Evolutionary conservation across 768 basidiomycete species (phyloP), one percentile per base, ranked within the genome.

Genomic region (Nidularia pulvinata): DNA sequence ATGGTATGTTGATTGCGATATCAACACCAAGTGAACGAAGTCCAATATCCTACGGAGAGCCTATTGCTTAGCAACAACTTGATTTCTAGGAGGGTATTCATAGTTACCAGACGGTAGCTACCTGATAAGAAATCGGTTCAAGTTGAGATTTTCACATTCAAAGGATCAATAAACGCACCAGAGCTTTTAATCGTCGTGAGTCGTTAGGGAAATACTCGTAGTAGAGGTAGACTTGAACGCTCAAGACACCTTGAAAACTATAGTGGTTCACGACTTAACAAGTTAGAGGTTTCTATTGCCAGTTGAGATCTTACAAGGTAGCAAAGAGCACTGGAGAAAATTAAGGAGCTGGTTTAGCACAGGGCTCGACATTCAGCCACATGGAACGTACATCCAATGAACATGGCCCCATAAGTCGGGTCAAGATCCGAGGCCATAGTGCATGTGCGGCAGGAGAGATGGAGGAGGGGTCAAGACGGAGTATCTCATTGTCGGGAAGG

Each of bases 241-340:
- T 59, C 7, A 62, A 54, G 25, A 59, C 46, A 13, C 61, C 63
- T 39, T 62, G 61, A 46, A 65, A 57, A 35, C 63, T 62, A 36
- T 2, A 7, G 33, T 30, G 25, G 25, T 30, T 30, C 25, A 30
- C 25, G 25, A 30, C 25, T 30, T 30, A 30, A 30, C 25, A 30
- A 30, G 25, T 30, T 30, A 30, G 25, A 30, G 25, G 25, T 30
- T 30, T 30, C 25, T 30, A 30, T 30, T 30, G 25, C 25, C 3
- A 30, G 25, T 30, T 30, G 25, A 30, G 25, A 30, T 30, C 58
- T 37, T 44, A 56, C 61, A 62, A 62, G 14, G 59, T 58, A 14
- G 61, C 56, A 49, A 60, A 57, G 13, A 61, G 43, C 9, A 61
- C 61, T 61, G 34, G 6, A 25, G 37, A 25, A 19, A 34, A 11